Evolutionary conservation across 2,329 filamentous ascomycete genomes (phyloP), one percentile per base, ranked within the genome.

Genomic region (Ophiostoma himal-ulmi): DNA sequence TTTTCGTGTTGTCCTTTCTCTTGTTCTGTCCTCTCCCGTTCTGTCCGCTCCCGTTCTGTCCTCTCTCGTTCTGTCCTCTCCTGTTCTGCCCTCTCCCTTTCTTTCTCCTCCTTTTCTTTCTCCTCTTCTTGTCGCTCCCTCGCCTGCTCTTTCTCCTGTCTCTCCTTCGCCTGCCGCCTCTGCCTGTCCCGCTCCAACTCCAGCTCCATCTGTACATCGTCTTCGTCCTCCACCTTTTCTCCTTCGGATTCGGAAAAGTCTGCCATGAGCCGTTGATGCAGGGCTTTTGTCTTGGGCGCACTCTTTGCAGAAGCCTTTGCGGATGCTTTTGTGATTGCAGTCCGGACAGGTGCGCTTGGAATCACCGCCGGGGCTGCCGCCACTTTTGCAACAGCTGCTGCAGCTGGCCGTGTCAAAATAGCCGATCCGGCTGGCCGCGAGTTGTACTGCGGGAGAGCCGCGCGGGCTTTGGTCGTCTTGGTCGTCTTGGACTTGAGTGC

Each of bases 371-470:
- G 17, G 37, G 37, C 37, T 48, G 44, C 7, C 30, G 30, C 30
- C 30, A 30, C 30, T 44, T 44, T 44, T 17, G 39, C 39, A 44
- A 44, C 39, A 13, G 39, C 30, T 14, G 17, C 4, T 14, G 4
- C 30, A 1, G 17, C 34, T 26, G 30, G n/a, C 52, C 67, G 41
- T 17, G 30, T 26, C 67, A 68, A 3, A 3, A 44, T 5, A 4
- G 37, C 41, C 39, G 70, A n/a, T 20, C 68, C 54, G 8, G 34
- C 44, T 20, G 66, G 69, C 37, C 62, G 62, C 8, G 34, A 26
- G 62, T 44, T 39, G 48, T 71, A 71, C 26, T 57, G 48, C 14
- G 70, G 70, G 4, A 67, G 70, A 4, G 67, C 67, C n/a, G 62
- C 67, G 5, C 70, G 70, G 10, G 60, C 57, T 37, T 62, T 68